Base-by-base conservation (phyloP, 2,329 filamentous ascomycete genomes). In the Capronia epimyces region DNA sequence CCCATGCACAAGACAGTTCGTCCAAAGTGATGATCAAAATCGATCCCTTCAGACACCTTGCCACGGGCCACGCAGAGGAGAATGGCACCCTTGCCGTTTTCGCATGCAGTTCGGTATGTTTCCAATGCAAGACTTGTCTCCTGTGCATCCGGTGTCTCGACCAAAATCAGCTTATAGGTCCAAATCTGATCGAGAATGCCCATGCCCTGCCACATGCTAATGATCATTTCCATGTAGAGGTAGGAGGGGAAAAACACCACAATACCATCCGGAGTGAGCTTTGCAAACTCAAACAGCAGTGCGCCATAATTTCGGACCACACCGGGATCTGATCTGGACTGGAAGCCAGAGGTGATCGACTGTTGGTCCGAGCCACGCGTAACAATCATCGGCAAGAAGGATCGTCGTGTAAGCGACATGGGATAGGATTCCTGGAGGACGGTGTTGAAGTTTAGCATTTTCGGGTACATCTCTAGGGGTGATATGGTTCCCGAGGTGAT, bases 231-330 rank as follows among this genome's bases (percentile, higher is more conserved):
- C 93, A 98, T 97, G 72, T 98, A 98, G 1, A 98, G 79, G 63
- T 98, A 98, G 0, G 89, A 95, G 0, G 93, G 94, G 67, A 98
- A 98, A 75, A 98, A 98, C 32, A 98, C 93, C n/a, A 98, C 93
- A 69, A 98, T 84, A 25, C 93, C 93, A 63, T 98, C 93, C 0
- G 93, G 94, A 0, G 93, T 98, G 58, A 97, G 84, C 67, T 91
- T 94, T 47, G 89, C 87, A 66, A 98, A 97, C 66, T 98, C 93
- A 6, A 90, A 93, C 25, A 98, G 75, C 1, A 98, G 77, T 58
- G 85, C 93, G 39, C 93, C 94, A 62, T 96, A 98, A 67, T 98
- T 98, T 42, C 93, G 83, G 22, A 98, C 89, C n/a, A 97, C 91
- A 56, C 87, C 89, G 0, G 90, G 89, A 63, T 98, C 94, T 65